These are phyloP conservation scores for Hypoxylon rubiginosum DNA, from an alignment of 2,329 filamentous ascomycete species.

Conservation along the genomic window DNA sequence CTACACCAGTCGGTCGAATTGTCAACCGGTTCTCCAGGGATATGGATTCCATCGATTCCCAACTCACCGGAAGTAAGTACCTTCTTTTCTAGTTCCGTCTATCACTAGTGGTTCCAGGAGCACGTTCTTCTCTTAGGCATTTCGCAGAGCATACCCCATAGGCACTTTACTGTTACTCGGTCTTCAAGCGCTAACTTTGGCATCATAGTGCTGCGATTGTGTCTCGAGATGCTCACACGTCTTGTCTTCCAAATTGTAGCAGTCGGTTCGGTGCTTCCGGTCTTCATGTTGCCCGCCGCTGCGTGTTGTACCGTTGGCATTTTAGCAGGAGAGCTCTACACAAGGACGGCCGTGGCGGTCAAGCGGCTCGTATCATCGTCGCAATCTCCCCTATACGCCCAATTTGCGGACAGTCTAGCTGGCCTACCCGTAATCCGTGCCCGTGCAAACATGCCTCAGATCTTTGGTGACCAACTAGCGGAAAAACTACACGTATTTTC, in stretches of 20 bases:
- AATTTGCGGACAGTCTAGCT: slow-evolving; percentile 67
- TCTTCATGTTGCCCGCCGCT: slow-evolving; percentile 59
- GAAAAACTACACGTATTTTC: slow-evolving; percentile 63
- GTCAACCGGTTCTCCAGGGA: slow-evolving; percentile 70
- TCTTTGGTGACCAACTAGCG: slow-evolving; percentile 64
- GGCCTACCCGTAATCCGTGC: slow-evolving; percentile 67
- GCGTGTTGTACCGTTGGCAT: slow-evolving; percentile 56
- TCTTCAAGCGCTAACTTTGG: slow-evolving; percentile 8
- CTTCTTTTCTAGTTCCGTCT: neutral
- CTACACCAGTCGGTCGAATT: slow-evolving; percentile 65
- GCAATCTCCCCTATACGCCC: slow-evolving; percentile 68
- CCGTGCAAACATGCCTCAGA: slow-evolving; percentile 61
- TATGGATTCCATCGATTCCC: slow-evolving; percentile 67
- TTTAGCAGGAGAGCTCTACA: slow-evolving; percentile 60
- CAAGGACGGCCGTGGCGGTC: slow-evolving; percentile 58
- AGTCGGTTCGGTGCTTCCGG: slow-evolving; percentile 58
- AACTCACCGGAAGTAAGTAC: slow-evolving; percentile 55
- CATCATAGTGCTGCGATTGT: slow-evolving; percentile 57
- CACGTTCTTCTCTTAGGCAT: neutral
- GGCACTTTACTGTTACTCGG: no score
- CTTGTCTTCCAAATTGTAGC: slow-evolving; percentile 55
- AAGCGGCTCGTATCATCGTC: slow-evolving; percentile 58
- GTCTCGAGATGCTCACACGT: slow-evolving; percentile 56
- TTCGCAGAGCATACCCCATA: no score
- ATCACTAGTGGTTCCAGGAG: neutral